These are phyloP conservation scores for Erodium moschatum DNA, from an alignment of 441 rosid species.

Conservation along the genomic window DNA sequence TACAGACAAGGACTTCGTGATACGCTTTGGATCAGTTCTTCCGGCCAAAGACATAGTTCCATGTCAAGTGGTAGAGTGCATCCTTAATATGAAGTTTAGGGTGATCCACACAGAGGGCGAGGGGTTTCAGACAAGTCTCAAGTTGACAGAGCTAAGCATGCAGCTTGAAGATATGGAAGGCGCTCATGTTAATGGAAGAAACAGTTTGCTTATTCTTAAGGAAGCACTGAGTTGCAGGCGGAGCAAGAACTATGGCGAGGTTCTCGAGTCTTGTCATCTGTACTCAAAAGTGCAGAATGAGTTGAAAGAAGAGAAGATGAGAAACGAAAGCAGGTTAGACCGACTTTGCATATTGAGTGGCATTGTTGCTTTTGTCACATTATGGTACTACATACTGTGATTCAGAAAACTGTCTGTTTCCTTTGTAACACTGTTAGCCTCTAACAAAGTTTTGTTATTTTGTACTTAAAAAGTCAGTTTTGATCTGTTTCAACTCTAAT, in stretches of 20 bases:
- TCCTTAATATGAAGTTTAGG: conserved; percentile 57
- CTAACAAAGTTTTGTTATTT: no score
- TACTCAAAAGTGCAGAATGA: conserved; percentile 57
- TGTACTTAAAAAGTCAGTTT: no score
- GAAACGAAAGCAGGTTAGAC: conserved; percentile 56
- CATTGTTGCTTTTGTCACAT: conserved; percentile 46
- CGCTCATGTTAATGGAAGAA: conserved; percentile 61
- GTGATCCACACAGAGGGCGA: conserved; percentile 44
- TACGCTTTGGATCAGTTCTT: conserved; percentile 62
- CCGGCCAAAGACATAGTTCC: conserved; percentile 59
- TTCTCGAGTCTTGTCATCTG: conserved; percentile 53
- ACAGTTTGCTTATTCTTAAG: conserved; percentile 54
- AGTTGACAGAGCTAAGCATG: conserved; percentile 63
- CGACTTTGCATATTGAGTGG: conserved; percentile 51
- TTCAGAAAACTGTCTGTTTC: no score
- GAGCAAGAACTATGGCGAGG: conserved; percentile 64
- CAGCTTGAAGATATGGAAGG: conserved; percentile 74
- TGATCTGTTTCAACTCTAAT: no score
- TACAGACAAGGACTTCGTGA: conserved; percentile 59
- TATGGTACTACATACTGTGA: conserved; percentile 51
- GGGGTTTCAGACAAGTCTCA: conserved; percentile 37
- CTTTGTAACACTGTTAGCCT: no score
- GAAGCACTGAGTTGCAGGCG: conserved; percentile 53
- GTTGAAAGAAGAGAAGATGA: conserved; percentile 62
- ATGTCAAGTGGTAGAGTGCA: conserved; percentile 59